Base-by-base conservation (phyloP, 208 protist species). In the Trypanosoma platydactyli region DNA sequence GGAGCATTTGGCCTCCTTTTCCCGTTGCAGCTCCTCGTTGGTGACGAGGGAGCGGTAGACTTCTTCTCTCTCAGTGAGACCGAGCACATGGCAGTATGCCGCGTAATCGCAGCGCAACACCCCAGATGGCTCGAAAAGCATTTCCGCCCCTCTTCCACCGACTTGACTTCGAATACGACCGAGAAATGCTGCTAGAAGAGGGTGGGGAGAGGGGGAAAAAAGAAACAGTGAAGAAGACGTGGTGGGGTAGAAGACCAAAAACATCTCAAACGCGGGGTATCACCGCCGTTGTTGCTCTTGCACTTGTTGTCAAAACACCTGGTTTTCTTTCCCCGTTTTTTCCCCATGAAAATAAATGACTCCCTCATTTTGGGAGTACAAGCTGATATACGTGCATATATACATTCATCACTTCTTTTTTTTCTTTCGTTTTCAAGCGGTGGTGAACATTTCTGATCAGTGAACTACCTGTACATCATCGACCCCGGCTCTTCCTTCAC, bases 91-190 rank as follows among this genome's bases (percentile, higher is more conserved):
- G 72, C 91, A 96, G 72, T 88, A 96, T 6, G 89, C 91, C 59
- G 85, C 75, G 60, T 96, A 96, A 63, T 96, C 91, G 57, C 86
- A 84, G 22, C 76, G 73, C 25, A 96, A 62, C 22, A 89, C 86
- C 12, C 91, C 91, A 46, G 86, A 94, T 11, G 91, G 91, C 56
- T 92, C 88, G 58, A 96, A 96, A 44, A 94, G 46, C 82, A 95
- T 95, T 49, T 54, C 49, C 60, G 20, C 5, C 18, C n/a, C 13
- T 49, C 12, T 38, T 16, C 45, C 22, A 71, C 33, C 20, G 55
- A 33, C 4, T 13, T 25, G 38, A 42, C 30, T 60, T 77, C 50
- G 33, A 38, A 3, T 9, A 38, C 33, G 9, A 38, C 5, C 33
- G n/a, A n/a, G n/a, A 38, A 38, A 38, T 11, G 33, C 33, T 38